Conservation (phyloP, 495 filamentous ascomycete genomes). For the Lineolata rhizophorae region DNA sequence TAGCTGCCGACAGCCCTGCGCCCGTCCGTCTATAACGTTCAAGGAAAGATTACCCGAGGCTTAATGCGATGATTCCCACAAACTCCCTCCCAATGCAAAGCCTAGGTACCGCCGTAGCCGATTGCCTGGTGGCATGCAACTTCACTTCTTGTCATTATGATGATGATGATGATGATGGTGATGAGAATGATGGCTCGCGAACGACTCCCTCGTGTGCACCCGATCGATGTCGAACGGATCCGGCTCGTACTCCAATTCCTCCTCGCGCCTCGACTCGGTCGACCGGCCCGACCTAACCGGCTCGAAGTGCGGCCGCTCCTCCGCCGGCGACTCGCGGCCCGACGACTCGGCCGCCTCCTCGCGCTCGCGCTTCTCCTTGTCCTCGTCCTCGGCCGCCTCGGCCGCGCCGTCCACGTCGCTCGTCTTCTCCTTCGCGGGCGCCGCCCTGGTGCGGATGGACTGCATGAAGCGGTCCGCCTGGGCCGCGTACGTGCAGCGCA, state of each 20-base stretch:
- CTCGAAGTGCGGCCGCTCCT: conserved; percentile 15
- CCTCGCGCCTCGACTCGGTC: neutral
- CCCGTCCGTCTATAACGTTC: no score
- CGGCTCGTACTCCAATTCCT: conserved; percentile 8
- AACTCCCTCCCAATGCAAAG: no score
- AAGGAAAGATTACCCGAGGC: no score
- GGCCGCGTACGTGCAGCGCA: conserved; percentile 53
- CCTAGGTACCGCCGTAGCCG: no score
- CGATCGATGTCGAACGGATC: conserved; percentile 21
- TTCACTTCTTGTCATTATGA: no score
- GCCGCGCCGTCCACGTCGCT: no score
- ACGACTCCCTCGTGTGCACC: conserved; percentile 18
- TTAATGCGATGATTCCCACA: no score
- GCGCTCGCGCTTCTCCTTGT: conserved; percentile 3
- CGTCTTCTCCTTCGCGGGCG: conserved; percentile 2
- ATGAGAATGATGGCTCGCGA: conserved; percentile 4
- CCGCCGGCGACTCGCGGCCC: conserved; percentile 9
- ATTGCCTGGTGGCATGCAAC: no score
- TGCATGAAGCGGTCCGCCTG: conserved; percentile 33
- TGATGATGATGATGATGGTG: neutral
- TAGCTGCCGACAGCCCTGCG: no score
- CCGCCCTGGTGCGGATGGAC: conserved; percentile 17
- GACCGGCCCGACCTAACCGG: conserved; percentile 14
- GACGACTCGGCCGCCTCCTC: conserved; percentile 4
- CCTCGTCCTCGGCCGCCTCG: conserved; percentile 6